Evolutionary conservation across 495 filamentous ascomycete genomes (phyloP), one percentile per base, ranked within the genome.

Genomic region (Entonaema liquescens): DNA sequence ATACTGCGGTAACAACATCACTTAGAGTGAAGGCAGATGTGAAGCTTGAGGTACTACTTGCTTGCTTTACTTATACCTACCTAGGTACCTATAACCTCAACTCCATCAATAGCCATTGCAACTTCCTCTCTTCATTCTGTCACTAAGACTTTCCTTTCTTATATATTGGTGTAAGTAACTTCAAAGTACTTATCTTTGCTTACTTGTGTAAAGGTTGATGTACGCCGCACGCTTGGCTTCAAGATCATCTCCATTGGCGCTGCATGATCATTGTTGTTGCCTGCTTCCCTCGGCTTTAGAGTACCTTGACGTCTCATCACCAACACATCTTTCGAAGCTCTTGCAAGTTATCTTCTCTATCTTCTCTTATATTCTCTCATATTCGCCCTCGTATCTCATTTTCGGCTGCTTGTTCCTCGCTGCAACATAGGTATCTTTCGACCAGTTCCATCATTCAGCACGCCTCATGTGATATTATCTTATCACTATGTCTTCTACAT

Each of bases 401-500:
- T n/a, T 28, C 15, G n/a, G 13, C 23, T 2, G 13, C 26, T n/a
- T 3, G 12, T 29, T 29, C 25, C 23, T 53, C 49, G 6, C 12
- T 1, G 11, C 49, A 29, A 29, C n/a, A n/a, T n/a, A n/a, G n/a
- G 6, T 23, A 28, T 15, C 49, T 29, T 53, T 13, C 25, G 11
- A 6, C 49, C 25, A 53, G 29, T 5, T n/a, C 12, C 25, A 31
- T 29, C 53, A 13, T 56, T 56, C 29, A 12, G 29, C 12, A 6
- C 25, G 3, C 53, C 25, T 13, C 21, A 40, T 28, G 28, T 63
- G 40, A 61, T 28, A 58, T 54, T 25, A 40, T 42, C 52, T 63
- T 11, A 17, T 35, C 44, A 40, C 25, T 19, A 71, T 71, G 68
- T 29, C 53, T 28, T 31, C 54, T 0, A 9, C 21, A 5, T 47